Evolutionary conservation across 108 stramenopile species (phyloP).

Genomic region (Discostella stelligeroides): DNA sequence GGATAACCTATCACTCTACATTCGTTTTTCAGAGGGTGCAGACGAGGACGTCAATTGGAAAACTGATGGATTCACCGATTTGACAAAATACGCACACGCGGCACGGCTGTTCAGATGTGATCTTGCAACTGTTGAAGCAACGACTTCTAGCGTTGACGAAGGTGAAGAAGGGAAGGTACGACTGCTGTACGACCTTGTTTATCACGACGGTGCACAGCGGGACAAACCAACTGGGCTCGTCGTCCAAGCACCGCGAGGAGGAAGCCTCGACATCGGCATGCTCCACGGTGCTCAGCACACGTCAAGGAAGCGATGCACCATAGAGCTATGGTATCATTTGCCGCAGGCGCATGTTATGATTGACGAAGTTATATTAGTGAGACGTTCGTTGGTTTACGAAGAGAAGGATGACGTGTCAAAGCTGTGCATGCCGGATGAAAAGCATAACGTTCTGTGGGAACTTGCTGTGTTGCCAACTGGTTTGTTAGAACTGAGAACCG

Average conservation of each 20-base stretch:
- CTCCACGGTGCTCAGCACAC: constrained; percentile 63
- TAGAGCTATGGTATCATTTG: constrained; percentile 86
- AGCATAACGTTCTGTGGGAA: constrained; percentile 74
- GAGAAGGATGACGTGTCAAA: constrained; percentile 60
- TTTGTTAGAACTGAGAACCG: constrained; percentile 73
- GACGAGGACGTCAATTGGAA: constrained; percentile 76
- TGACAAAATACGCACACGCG: constrained; percentile 70
- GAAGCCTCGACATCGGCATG: constrained; percentile 84
- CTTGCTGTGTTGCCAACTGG: constrained; percentile 70
- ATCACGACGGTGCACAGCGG: constrained; percentile 59
- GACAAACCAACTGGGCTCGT: constrained; percentile 60
- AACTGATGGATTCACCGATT: constrained; percentile 72
- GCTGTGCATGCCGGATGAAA: constrained; percentile 65
- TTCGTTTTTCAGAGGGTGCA: constrained; percentile 84
- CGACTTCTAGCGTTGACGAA: constrained; percentile 86
- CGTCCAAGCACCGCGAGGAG: constrained; percentile 66
- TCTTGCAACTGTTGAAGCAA: constrained; percentile 50
- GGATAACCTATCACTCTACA: constrained; percentile 86
- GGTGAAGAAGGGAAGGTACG: constrained; percentile 87
- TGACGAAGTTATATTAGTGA: constrained; percentile 67
- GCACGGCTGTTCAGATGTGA: constrained; percentile 59
- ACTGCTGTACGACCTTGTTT: constrained; percentile 80
- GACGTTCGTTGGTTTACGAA: constrained; percentile 60
- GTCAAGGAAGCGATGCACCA: constrained; percentile 70
- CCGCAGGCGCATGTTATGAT: constrained; percentile 55